Base-by-base conservation (phyloP, 2,329 filamentous ascomycete genomes). In the Penicillium sp. region DNA sequence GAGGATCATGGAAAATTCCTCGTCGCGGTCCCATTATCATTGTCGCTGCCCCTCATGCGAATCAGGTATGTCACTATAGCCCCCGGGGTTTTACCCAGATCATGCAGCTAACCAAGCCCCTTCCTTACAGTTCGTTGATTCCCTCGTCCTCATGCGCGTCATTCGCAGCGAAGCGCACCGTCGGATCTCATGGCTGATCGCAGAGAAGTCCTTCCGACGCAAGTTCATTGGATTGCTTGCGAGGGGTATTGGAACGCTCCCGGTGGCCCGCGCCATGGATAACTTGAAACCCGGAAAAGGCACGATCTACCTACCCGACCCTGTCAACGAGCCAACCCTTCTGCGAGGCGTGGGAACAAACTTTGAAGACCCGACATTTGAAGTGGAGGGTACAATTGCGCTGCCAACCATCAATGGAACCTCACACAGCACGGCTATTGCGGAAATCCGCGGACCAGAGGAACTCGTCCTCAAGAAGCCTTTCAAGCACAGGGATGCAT, bases 21-120 rank as follows among this genome's bases (percentile, higher is more conserved):
- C 87, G 89, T 68, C 84, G 86, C 61, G 95, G 93, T 0, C 93
- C 95, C 1, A 86, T 99, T 61, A 90, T 99, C 58, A 95, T 99
- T 70, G 95, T 99, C 65, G 95, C 93, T 45, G 95, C 93, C 54
- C 95, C 95, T 64, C 95, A 99, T 81, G 93, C 93, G 58, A 99
- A 99, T 74, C 91, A 95, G 84, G 89, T 91, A 78, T 22, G 19
- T 19, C 10, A 58, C 82, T 75, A 39, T 35, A 31, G 4, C 8
- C 21, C 27, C 29, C 2, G 2, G 1, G 14, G 19, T 19, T 33
- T 43, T n/a, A 29, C 44, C 1, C 19, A 27, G 29, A 27, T 3
- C 31, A 42, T 50, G 22, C 8, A 54, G 51, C 63, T 67, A 27
- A 63, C 42, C 45, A 14, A 26, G n/a, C 14, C 37, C 46, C 42